Evolutionary conservation across 768 basidiomycete genomes (phyloP).

Genomic region (Boletus pseudopeckii): DNA sequence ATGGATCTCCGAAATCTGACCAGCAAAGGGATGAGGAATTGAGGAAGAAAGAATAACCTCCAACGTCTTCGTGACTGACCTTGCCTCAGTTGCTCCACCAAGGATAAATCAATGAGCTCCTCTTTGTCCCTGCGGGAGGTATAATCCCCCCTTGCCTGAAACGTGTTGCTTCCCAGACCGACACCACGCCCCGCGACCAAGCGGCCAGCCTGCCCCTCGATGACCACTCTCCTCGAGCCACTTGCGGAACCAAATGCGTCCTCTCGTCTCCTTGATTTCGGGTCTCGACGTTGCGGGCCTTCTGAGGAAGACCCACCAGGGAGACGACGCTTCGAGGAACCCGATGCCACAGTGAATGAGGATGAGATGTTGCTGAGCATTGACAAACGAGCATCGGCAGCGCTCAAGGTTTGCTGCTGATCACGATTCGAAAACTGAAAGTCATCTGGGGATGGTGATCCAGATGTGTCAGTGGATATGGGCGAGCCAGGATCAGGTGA

Average conservation of each 20-base stretch:
- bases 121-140: conserved; percentile 52
- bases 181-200: neutral
- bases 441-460: conserved; percentile 36
- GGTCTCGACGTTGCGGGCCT: conserved; percentile 44
- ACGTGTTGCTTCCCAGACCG: conserved; percentile 18
- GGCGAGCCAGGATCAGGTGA: conserved; percentile 38
- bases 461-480: conserved; percentile 37
- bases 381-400: conserved; percentile 22
- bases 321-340: conserved; percentile 50
- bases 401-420: conserved; percentile 23
- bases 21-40: neutral
- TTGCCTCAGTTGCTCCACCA: conserved; percentile 55
- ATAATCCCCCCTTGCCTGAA: conserved; percentile 34
- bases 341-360: conserved; percentile 21
- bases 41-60: conserved; percentile 2
- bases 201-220: conserved; percentile 23
- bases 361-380: conserved; percentile 15
- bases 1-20: conserved; percentile 56
- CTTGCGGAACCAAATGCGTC: conserved; percentile 31
- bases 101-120: conserved; percentile 46
- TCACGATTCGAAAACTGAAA: conserved; percentile 31
- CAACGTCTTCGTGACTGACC: conserved; percentile 31
- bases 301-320: conserved; percentile 45
- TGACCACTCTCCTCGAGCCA: conserved; percentile 22
- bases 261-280: conserved; percentile 49